phyloP scores from a whole-genome alignment of 2,329 filamentous ascomycete species.

The Pestalotiopsis sp. region DNA sequence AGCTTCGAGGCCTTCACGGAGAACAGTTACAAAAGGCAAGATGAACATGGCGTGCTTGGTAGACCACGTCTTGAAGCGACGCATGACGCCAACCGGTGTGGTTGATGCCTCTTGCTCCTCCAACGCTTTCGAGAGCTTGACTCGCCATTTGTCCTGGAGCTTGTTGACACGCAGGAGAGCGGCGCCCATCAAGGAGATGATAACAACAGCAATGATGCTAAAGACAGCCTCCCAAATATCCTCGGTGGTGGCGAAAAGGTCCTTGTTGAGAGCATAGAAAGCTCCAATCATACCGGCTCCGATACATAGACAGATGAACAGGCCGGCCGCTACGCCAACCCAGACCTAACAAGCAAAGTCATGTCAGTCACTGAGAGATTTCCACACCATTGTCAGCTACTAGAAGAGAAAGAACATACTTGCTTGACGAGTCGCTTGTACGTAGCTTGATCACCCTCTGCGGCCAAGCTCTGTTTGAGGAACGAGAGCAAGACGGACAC shows the following conservation, averaged over 20 bases:
- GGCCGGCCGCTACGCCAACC: constrained; percentile 64
- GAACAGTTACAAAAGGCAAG: constrained; percentile 83
- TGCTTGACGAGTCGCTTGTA: constrained; percentile 72
- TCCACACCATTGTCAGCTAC: no score
- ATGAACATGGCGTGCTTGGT: constrained; percentile 87
- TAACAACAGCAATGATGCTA: constrained; percentile 71
- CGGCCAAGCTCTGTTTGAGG: constrained; percentile 75
- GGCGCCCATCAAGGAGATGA: constrained; percentile 81
- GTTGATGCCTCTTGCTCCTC: constrained; percentile 52
- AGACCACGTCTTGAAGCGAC: constrained; percentile 60
- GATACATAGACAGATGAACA: constrained; percentile 66
- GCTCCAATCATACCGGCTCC: constrained; percentile 70
- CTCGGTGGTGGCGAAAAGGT: constrained; percentile 70
- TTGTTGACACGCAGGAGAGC: constrained; percentile 81
- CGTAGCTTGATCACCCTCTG: constrained; percentile 58
- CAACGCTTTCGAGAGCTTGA: constrained; percentile 74
- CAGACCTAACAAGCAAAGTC: constrained; percentile 54
- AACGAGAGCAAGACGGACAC: constrained; percentile 86
- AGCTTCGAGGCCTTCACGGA: constrained; percentile 83
- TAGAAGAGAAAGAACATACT: constrained; percentile 35
- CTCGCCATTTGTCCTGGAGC: constrained; percentile 84
- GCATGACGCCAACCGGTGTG: constrained; percentile 28
- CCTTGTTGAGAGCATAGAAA: constrained; percentile 70
- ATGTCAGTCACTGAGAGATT: not conserved
- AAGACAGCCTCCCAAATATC: constrained; percentile 83